Evolutionary conservation across 176 grass and related monocot genomes (phyloP).

Genomic region (Triticum monococcum): DNA sequence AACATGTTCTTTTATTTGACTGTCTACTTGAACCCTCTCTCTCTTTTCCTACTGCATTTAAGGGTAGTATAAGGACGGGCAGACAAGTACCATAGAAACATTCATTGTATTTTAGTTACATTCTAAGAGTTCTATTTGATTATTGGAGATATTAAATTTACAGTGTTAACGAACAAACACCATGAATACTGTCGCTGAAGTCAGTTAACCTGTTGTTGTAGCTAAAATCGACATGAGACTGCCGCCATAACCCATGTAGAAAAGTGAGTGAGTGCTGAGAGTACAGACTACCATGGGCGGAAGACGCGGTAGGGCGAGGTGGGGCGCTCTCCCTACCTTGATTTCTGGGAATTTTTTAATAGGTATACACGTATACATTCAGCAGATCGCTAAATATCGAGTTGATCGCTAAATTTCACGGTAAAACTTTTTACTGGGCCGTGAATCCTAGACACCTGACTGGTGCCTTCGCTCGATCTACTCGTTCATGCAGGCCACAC

Average conservation of each 20-base stretch:
- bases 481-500: too few relatives aligned
- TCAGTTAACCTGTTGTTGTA: background rate
- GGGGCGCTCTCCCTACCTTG: too few relatives aligned
- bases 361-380: too few relatives aligned
- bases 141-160: background rate
- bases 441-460: too few relatives aligned
- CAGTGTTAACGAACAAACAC: background rate
- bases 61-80: background rate
- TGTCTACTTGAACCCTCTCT: background rate
- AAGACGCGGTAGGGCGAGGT: too few relatives aligned
- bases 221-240: background rate
- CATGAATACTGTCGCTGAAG: background rate
- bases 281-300: background rate
- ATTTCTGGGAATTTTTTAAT: too few relatives aligned
- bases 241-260: background rate
- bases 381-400: too few relatives aligned
- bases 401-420: too few relatives aligned
- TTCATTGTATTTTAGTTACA: slow-evolving; percentile 2
- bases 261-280: background rate
- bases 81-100: background rate
- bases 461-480: too few relatives aligned
- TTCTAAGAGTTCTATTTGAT: background rate
- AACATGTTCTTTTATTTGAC: background rate
- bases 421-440: too few relatives aligned
- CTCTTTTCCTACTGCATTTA: background rate